Evolutionary conservation across 441 rosid genomes (phyloP).

Genomic region (Pelargonium fulgidum): DNA sequence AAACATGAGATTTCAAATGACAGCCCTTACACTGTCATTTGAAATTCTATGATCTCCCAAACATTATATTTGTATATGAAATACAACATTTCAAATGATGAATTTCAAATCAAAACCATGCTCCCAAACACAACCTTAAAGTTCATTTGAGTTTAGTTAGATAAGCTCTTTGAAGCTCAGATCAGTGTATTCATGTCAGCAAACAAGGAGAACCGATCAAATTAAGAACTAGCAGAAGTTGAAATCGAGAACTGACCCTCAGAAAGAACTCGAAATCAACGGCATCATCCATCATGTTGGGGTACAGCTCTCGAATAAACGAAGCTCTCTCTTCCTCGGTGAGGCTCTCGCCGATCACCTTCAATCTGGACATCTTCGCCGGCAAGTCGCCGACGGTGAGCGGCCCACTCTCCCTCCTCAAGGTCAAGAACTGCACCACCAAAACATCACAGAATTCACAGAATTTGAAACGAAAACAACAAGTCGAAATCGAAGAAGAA

Average conservation of each 20-base stretch:
- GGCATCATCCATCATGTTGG: constrained; percentile 41
- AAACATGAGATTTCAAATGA: too few relatives aligned
- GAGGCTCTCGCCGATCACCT: constrained; percentile 42
- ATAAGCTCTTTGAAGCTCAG: too few relatives aligned
- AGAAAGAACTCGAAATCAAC: constrained; percentile 87
- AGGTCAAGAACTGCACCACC: constrained; percentile 55
- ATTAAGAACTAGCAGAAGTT: not conserved
- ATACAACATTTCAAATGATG: too few relatives aligned
- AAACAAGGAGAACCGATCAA: not conserved
- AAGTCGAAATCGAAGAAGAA: not conserved
- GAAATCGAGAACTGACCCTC: constrained; percentile 45
- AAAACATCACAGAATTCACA: not conserved
- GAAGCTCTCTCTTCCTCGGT: constrained; percentile 64
- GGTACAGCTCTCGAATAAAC: constrained; percentile 36
- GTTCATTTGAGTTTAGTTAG: too few relatives aligned
- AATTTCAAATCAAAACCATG: not conserved
- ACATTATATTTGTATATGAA: too few relatives aligned
- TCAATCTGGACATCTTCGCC: constrained; percentile 73
- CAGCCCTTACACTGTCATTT: too few relatives aligned
- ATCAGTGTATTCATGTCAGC: too few relatives aligned
- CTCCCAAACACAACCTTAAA: too few relatives aligned
- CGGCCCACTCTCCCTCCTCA: constrained; percentile 91
- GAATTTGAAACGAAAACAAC: constrained; percentile 3
- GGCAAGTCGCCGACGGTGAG: constrained; percentile 74
- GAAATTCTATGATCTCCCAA: too few relatives aligned